A percentile compares a stretch with the other conserved stretches of the same genome.
phyloP scores from a whole-genome alignment of 768 basidiomycete genomes.

The Calocera viscosa region DNA sequence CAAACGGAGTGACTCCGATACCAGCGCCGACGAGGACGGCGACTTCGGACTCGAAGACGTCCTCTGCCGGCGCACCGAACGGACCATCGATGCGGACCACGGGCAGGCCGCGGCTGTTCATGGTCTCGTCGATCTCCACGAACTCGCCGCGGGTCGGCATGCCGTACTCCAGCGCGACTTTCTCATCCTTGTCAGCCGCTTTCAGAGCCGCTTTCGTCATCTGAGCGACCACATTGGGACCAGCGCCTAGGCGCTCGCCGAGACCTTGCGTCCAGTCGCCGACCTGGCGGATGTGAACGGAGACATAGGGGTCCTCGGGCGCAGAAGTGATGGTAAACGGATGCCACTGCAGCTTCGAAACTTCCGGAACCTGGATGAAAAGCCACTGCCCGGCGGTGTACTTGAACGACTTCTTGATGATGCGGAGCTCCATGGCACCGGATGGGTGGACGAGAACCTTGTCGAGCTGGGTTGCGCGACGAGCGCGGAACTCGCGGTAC shows the following conservation, averaged over 20 bases:
- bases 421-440: constrained; percentile 89
- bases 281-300: constrained; percentile 85
- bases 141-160: constrained; percentile 51
- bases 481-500: constrained; percentile 69
- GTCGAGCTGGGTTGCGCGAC: constrained; percentile 62
- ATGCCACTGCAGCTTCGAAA: constrained; percentile 83
- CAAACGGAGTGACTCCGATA: constrained; percentile 93
- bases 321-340: constrained; percentile 96
- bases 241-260: constrained; percentile 74
- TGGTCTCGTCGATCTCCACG: constrained; percentile 55
- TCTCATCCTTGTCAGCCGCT: constrained; percentile 51
- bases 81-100: constrained; percentile 74
- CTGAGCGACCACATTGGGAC: constrained; percentile 58
- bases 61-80: constrained; percentile 86
- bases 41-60: constrained; percentile 74
- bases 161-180: constrained; percentile 17
- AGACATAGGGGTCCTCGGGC: constrained; percentile 86
- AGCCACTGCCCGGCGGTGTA: constrained; percentile 89
- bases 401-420: constrained; percentile 81
- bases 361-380: constrained; percentile 76
- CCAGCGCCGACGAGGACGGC: constrained; percentile 88
- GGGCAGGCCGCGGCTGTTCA: constrained; percentile 46
- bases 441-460: constrained; percentile 76
- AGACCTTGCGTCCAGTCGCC: constrained; percentile 78
- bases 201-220: constrained; percentile 72